Base-by-base conservation (phyloP, 176 grass and related monocot genomes). In the Carex pumila region DNA sequence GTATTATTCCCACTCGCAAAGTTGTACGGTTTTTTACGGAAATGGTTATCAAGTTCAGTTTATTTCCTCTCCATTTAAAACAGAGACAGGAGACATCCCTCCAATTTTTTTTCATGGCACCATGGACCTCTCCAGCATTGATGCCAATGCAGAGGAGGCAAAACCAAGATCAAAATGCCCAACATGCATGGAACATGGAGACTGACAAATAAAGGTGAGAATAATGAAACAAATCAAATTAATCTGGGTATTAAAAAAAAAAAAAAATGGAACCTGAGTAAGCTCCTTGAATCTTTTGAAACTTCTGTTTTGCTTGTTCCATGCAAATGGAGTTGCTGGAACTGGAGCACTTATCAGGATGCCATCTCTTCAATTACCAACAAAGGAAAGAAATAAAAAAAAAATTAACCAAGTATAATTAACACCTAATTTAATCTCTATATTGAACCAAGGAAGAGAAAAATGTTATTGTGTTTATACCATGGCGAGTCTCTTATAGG, bases 401-500 rank as follows among this genome's bases (percentile, higher is more conserved):
- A 45, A 8, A 45, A 45, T 45, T 45, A 81, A 43, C 21, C 21
- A 69, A 21, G 31, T 45, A 54, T 22, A 65, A 64, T 43, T 52
- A 74, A 73, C 2, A 45, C 43, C 11, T 50, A 25, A 52, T 74
- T 22, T 74, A 74, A 74, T 74, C n/a, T 47, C 17, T 45, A 45
- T 45, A 45, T 45, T 2, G 3, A 17, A 37, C 31, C 65, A 68
- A 71, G 39, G 7, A 10, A 7, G 12, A 22, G 43, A 11, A 52
- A 13, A 19, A 52, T 8, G 7, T 5, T n/a, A 8, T 65, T 17
- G 2, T 56, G 1, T 0, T 66, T 66, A 31, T 72, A 97, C 92
- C 94, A 97, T 89, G 75, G 94, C 91, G 79, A 97, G 90, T 84
- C 55, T 89, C 54, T 86, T 92, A 87, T 97, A 97, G 3, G 94